Evolutionary conservation across 2,329 filamentous ascomycete species (phyloP), one percentile per base, ranked within the genome.

Genomic region (Aureobasidium sp.): DNA sequence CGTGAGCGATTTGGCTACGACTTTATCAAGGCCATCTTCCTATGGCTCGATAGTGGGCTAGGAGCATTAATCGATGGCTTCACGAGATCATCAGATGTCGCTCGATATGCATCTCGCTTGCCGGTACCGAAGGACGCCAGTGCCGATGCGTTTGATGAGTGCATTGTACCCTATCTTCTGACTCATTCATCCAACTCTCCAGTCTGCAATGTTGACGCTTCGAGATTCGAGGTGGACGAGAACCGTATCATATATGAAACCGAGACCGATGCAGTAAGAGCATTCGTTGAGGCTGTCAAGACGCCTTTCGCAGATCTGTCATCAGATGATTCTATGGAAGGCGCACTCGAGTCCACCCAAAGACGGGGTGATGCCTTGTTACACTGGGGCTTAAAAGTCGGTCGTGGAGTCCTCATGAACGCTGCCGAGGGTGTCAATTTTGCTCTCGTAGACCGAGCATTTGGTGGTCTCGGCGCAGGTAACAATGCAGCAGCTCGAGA

Each of bases 301-400:
- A 74, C 80, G 36, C 81, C 82, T 0, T 80, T 83, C 63, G 79
- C 77, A 29, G 78, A 83, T 67, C 68, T 82, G 36, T 79, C 77
- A 7, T 72, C 73, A 2, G 15, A 41, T 11, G 71, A 75, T 29
- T 62, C 67, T 5, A 44, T 58, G 2, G 66, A 67, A 11, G 52
- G 55, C 4, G 58, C 64, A 36, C 66, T 65, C 17, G 65, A 62
- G 15, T 42, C 36, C 15, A 41, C 44, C 1, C 80, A 82, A 69
- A 74, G 78, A 64, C 75, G 79, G 29, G 69, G 71, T 27, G 70
- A 74, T 4, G 78, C 78, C 2, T 72, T 76, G 57, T 68, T 72
- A 39, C 85, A 83, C 67, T 88, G 86, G 86, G 82, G 78, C 5
- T 74, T 82, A 61, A 81, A 81, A 60, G 81, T 87, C 17, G 83